Evolutionary conservation across 1,284 basidiomycete genomes (phyloP).

Genomic region (Cryptococcus sp.): DNA sequence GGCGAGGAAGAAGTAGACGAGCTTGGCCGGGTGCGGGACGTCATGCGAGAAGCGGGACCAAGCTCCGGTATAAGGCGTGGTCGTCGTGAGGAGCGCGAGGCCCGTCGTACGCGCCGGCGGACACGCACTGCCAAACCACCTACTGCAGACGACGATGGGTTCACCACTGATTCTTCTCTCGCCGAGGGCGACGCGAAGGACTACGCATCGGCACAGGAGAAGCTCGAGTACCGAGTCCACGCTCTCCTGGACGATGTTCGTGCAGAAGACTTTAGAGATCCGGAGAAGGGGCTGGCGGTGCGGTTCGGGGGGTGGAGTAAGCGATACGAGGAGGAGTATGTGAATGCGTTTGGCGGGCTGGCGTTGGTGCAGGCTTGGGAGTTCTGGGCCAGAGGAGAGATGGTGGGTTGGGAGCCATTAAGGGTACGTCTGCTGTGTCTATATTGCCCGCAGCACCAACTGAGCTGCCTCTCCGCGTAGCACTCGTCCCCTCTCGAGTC

Average conservation of each 20-base stretch:
- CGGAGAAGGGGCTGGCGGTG: conserved; percentile 64
- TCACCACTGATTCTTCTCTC: conserved; percentile 77
- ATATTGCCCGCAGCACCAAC: neutral
- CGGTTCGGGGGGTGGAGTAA: conserved; percentile 79
- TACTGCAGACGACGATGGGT: conserved; percentile 67
- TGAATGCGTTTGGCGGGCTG: conserved; percentile 82
- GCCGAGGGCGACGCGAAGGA: conserved; percentile 63
- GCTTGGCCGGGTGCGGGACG: conserved; percentile 54
- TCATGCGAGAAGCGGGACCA: conserved; percentile 33
- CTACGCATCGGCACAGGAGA: conserved; percentile 62
- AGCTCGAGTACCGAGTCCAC: conserved; percentile 57
- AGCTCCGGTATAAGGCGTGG: conserved; percentile 56
- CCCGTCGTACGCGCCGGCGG: conserved; percentile 56
- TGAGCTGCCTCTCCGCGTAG: conserved; percentile 40
- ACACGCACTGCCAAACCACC: conserved; percentile 45
- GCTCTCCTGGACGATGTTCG: conserved; percentile 73
- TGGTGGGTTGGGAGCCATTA: conserved; percentile 81
- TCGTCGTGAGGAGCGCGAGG: conserved; percentile 56
- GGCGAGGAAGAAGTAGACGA: conserved; percentile 58
- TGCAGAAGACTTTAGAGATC: conserved; percentile 79
- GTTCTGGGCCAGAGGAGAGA: conserved; percentile 86
- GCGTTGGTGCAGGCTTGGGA: conserved; percentile 91
- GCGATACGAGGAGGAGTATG: conserved; percentile 74
- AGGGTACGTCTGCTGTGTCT: conserved; percentile 56
- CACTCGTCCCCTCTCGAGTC: conserved; percentile 64